Percentiles rank a stretch among this genome's conserved stretches.
phyloP scores from a whole-genome alignment of 2,329 filamentous ascomycete genomes.

The Teratosphaeria zuluensis region DNA sequence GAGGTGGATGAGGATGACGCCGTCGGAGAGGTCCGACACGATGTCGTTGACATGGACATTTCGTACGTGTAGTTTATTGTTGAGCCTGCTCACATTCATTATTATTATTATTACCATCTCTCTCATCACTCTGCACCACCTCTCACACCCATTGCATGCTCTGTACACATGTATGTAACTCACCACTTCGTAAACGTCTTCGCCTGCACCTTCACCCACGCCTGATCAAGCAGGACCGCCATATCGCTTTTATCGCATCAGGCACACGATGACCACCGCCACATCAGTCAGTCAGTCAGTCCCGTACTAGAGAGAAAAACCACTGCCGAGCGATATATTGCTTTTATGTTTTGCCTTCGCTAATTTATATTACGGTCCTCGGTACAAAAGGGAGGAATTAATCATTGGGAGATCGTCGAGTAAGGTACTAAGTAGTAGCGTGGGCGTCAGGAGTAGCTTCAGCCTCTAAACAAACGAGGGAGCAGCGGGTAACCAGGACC shows the following conservation, averaged over 20 bases:
- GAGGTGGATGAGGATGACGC: slow-evolving; percentile 90
- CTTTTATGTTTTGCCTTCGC: no score
- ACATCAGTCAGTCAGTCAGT: neutral
- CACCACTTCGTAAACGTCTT: slow-evolving; percentile 10
- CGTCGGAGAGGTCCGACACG: slow-evolving; percentile 82
- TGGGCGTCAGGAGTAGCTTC: no score
- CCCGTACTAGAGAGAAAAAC: no score
- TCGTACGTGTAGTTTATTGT: slow-evolving; percentile 80
- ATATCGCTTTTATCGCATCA: neutral
- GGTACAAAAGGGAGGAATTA: neutral
- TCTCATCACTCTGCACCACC: neutral
- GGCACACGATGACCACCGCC: no score
- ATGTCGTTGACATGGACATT: slow-evolving; percentile 76
- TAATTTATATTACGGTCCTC: no score
- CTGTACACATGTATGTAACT: neutral
- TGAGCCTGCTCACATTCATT: slow-evolving; percentile 51
- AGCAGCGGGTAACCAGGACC: neutral
- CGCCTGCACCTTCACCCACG: slow-evolving; percentile 11
- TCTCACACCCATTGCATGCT: neutral
- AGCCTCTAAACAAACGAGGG: neutral
- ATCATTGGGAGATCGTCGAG: neutral
- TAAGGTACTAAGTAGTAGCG: neutral
- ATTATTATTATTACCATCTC: no score
- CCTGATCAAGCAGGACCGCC: slow-evolving; percentile 7
- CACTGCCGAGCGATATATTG: no score